phyloP scores from a whole-genome alignment of 371 early-diverging fungal genomes.

The Apophysomyces trapeziformis region DNA sequence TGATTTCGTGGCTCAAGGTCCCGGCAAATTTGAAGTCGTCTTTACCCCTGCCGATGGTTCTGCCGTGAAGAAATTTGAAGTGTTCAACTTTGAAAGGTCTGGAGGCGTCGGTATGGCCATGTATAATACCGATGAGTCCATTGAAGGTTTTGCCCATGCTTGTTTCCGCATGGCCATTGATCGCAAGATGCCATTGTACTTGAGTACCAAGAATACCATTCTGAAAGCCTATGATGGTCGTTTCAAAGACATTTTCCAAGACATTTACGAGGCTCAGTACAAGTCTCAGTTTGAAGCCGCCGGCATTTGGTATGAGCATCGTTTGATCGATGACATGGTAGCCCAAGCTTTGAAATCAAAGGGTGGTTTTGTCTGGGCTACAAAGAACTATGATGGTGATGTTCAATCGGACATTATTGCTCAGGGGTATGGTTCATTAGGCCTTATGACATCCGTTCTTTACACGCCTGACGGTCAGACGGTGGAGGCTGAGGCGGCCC shows the following conservation, averaged over 20 bases:
- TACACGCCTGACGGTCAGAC: conserved; percentile 95
- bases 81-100: conserved; percentile 78
- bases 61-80: conserved; percentile 62
- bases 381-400: conserved; percentile 97
- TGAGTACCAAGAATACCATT: conserved; percentile 98
- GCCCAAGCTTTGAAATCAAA: conserved; percentile 95
- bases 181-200: conserved; percentile 89
- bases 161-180: conserved; percentile 93
- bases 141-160: conserved; percentile 90
- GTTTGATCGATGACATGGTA: conserved; percentile 98
- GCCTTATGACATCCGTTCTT: conserved; percentile 96
- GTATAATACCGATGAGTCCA: conserved; percentile 95
- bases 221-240: conserved; percentile 97
- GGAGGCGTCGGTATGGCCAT: conserved; percentile 94
- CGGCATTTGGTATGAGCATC: conserved; percentile 96
- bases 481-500: conserved; percentile 96
- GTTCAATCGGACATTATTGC: conserved; percentile 95
- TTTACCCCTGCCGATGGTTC: conserved; percentile 89
- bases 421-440: conserved; percentile 91
- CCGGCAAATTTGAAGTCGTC: conserved; percentile 88
- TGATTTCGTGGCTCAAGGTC: conserved; percentile 87
- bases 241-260: conserved; percentile 97
- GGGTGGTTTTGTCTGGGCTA: conserved; percentile 96
- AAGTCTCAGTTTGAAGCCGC: conserved; percentile 72
- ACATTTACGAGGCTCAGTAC: conserved; percentile 82